These are phyloP conservation scores for Gossypium bickii DNA, from an alignment of 345 rosid genomes.

Conservation along the genomic window DNA sequence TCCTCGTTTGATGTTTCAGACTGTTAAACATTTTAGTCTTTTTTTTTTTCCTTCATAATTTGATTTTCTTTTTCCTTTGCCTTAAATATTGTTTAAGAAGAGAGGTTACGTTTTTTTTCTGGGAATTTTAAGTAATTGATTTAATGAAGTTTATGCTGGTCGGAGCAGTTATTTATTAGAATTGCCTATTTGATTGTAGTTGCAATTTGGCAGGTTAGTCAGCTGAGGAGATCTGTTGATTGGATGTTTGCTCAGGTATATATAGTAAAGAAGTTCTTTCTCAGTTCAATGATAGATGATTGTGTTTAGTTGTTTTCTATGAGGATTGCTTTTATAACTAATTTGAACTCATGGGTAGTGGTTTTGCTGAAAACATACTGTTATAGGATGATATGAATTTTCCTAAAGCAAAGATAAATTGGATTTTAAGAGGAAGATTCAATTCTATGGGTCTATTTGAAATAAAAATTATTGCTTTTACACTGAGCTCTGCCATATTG, in stretches of 20 bases:
- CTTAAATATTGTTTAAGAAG: background rate
- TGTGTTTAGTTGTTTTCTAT: background rate
- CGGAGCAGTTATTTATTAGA: background rate
- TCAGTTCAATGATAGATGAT: background rate
- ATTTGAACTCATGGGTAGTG: background rate
- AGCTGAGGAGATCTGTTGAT: slow-evolving; percentile 74
- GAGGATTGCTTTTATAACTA: background rate
- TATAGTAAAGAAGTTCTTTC: background rate
- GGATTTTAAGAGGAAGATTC: background rate
- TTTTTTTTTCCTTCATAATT: background rate
- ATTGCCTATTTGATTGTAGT: slow-evolving; percentile 25
- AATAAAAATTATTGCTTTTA: background rate
- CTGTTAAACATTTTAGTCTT: background rate
- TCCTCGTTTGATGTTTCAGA: background rate
- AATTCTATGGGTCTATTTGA: background rate
- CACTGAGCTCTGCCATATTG: background rate
- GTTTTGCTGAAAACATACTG: slow-evolving; percentile 1
- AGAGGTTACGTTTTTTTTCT: background rate
- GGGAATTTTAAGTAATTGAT: background rate
- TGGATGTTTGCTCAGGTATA: slow-evolving; percentile 75
- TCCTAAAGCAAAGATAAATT: background rate
- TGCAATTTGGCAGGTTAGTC: slow-evolving; percentile 61
- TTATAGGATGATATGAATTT: background rate
- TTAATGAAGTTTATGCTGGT: background rate
- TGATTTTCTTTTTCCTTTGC: background rate